Evolutionary conservation across 1,284 basidiomycete genomes (phyloP).

Genomic region (Trametes sp.): DNA sequence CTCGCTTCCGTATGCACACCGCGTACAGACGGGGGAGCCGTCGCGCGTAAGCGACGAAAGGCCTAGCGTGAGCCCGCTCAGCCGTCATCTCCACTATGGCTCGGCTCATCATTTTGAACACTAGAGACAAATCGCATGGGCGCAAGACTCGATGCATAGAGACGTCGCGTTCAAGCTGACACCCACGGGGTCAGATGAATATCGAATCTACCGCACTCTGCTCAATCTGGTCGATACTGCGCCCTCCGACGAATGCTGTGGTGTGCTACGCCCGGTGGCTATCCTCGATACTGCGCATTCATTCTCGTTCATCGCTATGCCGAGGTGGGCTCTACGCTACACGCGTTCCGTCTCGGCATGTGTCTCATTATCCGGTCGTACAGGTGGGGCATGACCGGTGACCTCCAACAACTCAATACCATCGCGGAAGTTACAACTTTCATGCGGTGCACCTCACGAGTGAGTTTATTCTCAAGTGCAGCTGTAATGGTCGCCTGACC

Average conservation of each 20-base stretch:
- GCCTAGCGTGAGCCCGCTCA: background rate
- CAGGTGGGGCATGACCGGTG: constrained; percentile 4
- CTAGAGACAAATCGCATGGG: background rate
- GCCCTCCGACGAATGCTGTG: background rate
- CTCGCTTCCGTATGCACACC: background rate
- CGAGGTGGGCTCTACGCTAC: constrained; percentile 1
- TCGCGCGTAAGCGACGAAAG: background rate
- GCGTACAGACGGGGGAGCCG: background rate
- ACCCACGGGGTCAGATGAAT: constrained; percentile 1
- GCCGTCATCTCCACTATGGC: no score
- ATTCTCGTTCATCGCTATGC: constrained; percentile 15
- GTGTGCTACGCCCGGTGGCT: constrained; percentile 12
- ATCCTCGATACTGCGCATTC: constrained; percentile 8
- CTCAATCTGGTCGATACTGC: background rate
- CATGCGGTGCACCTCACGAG: constrained; percentile 15
- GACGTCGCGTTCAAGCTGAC: background rate
- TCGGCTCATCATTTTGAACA: no score
- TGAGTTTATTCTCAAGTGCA: background rate
- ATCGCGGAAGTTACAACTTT: constrained; percentile 5
- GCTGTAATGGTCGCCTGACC: background rate
- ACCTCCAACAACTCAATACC: background rate
- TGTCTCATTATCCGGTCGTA: background rate
- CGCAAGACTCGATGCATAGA: background rate
- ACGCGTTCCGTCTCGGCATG: background rate
- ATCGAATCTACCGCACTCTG: constrained; percentile 1